Evolutionary conservation across 768 basidiomycete species (phyloP), one percentile per base, ranked within the genome.

Genomic region (Kwoniella europaea): DNA sequence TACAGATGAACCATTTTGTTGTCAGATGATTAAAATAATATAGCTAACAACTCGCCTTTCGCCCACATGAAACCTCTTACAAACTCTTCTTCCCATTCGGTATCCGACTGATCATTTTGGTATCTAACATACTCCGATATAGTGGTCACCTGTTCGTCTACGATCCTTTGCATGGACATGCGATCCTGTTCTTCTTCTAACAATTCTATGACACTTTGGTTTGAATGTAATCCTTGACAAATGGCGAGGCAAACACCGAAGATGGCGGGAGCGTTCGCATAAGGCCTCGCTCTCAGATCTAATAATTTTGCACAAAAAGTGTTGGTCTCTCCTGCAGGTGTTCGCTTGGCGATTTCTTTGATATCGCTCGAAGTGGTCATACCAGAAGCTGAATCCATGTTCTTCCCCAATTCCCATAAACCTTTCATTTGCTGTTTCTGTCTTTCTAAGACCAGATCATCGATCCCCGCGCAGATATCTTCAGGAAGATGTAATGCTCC

Each of bases 401-500:
- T 53, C 35, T 43, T 43, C 13, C 63, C 61, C n/a, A 69, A 46
- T 53, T 67, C 68, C 60, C 60, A 71, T 62, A 71, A 35, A 44
- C 71, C 67, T 4, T 62, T 20, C n/a, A 52, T 29, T 22, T 65
- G 46, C 2, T 46, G 16, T 10, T 62, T 55, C 18, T 50, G 54
- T 15, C 53, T 41, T 10, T 35, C n/a, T 16, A n/a, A 16, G 2
- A 35, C 54, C 20, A 68, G 41, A 15, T 78, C 77, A 59, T 77
- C 77, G 59, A 73, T 76, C 16, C 80, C 78, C 4, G 74, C 71
- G 50, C 80, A 81, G 16, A 79, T 76, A 53, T 76, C 73, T 46
- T 76, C 68, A 1, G 63, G 18, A 1, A 22, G 56, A 62, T 81
- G 76, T 16, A 81, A 68, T 15, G 71, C 72, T 3, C 71, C 70